Evolutionary conservation across 805 yeast species (phyloP).

Genomic region (Starmerella roubikii): DNA sequence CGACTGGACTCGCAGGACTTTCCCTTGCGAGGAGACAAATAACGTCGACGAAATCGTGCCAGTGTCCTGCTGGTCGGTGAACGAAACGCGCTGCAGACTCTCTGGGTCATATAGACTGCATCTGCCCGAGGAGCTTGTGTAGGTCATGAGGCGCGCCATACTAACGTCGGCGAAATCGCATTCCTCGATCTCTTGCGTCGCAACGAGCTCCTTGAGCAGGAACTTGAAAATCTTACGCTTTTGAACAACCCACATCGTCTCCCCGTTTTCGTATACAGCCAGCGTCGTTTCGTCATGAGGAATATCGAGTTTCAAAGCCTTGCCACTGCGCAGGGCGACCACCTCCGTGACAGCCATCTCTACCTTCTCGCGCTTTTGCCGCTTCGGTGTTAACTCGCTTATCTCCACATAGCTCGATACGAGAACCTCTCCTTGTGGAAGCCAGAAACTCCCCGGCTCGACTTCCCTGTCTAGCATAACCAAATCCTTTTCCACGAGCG

Average conservation of each 20-base stretch:
- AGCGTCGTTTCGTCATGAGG: slow-evolving; percentile 1
- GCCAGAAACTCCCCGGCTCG: slow-evolving; percentile 9
- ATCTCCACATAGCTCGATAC: not conserved
- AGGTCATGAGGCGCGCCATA: slow-evolving; percentile 1
- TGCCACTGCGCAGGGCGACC: not conserved
- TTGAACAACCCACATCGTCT: slow-evolving; percentile 6
- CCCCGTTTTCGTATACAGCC: slow-evolving; percentile 4
- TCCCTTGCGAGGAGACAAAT: not conserved
- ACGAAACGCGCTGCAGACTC: not conserved
- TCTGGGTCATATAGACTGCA: not conserved
- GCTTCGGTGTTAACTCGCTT: not conserved
- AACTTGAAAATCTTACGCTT: not conserved
- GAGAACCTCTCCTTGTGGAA: not conserved
- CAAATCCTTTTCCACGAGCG: slow-evolving; percentile 3
- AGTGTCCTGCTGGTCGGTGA: not conserved
- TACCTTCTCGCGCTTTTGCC: not conserved
- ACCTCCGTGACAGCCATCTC: not conserved
- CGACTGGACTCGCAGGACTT: not conserved
- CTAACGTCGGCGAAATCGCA: slow-evolving; percentile 8
- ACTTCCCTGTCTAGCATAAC: slow-evolving; percentile 1
- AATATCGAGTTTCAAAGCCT: not conserved
- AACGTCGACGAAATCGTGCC: not conserved
- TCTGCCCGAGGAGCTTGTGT: not conserved
- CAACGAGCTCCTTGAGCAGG: not conserved
- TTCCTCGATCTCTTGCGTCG: not conserved